phyloP scores from a whole-genome alignment of 208 protist genomes.

The Trypanosoma boissoni region DNA sequence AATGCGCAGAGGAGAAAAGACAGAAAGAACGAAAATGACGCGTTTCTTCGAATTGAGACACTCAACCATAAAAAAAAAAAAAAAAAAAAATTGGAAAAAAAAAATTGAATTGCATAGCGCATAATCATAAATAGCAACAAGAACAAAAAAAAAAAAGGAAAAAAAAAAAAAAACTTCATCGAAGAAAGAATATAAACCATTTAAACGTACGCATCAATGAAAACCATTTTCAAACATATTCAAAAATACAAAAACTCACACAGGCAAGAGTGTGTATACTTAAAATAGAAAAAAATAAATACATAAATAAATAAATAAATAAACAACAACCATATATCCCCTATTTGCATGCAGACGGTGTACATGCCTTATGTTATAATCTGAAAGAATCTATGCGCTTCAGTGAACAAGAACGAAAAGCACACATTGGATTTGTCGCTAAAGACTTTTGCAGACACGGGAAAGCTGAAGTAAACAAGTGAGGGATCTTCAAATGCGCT shows the following conservation, averaged over 20 bases:
- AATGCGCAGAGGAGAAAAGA: not conserved
- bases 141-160: not conserved
- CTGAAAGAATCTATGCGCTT: too few species aligned
- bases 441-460: too few species aligned
- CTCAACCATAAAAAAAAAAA: not conserved
- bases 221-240: slow-evolving; percentile 11
- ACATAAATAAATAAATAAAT: slow-evolving; percentile 5
- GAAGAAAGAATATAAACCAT: not conserved
- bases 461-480: too few species aligned
- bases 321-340: slow-evolving; percentile 31
- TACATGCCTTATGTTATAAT: too few species aligned
- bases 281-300: not conserved
- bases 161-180: slow-evolving; percentile 5
- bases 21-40: slow-evolving; percentile 2
- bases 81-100: not conserved
- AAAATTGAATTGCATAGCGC: slow-evolving; percentile 4
- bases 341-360: too few species aligned
- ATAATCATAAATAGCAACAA: slow-evolving; percentile 10
- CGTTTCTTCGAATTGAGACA: too few species aligned
- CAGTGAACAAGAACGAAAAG: too few species aligned
- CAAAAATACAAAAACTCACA: slow-evolving; percentile 8
- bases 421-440: too few species aligned
- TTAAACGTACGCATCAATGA: slow-evolving; percentile 20
- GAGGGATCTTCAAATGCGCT: too few species aligned
- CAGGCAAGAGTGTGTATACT: not conserved